Conservation (phyloP, 768 basidiomycete species). For the Mrakia hoshinonis region DNA sequence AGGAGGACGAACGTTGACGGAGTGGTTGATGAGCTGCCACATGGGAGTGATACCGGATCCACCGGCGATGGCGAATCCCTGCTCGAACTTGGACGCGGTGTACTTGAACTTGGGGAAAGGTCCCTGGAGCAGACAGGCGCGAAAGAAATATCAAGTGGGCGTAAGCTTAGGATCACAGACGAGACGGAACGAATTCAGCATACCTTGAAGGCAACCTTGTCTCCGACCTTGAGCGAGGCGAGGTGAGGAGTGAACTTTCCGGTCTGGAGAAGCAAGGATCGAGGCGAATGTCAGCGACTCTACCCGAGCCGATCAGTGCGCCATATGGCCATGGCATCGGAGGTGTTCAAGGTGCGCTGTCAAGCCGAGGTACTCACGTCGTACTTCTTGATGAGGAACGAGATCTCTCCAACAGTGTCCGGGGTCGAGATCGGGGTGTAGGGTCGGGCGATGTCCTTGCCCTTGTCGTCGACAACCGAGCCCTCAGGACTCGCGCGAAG, state of each 20-base stretch:
- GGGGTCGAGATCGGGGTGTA: conserved; percentile 86
- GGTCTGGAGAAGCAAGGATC: conserved; percentile 43
- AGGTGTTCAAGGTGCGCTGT: not conserved
- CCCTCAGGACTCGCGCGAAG: conserved; percentile 65
- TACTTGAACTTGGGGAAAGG: conserved; percentile 81
- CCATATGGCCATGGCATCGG: not conserved
- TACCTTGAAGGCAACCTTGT: conserved; percentile 77
- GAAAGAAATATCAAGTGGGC: not conserved
- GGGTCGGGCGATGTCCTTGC: conserved; percentile 71
- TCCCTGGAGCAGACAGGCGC: conserved; percentile 11
- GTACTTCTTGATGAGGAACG: conserved; percentile 71
- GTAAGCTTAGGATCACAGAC: not conserved
- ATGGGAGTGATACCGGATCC: conserved; percentile 70
- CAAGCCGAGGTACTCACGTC: conserved; percentile 35
- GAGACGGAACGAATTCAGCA: not conserved
- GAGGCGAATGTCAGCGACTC: not conserved
- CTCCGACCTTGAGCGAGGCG: conserved; percentile 66
- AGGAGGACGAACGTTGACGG: conserved; percentile 17
- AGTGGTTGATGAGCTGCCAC: conserved; percentile 47
- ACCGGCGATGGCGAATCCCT: conserved; percentile 77
- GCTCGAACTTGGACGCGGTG: conserved; percentile 43
- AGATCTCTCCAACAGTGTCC: conserved; percentile 63
- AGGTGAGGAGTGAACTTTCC: conserved; percentile 81
- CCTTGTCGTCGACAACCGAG: conserved; percentile 52
- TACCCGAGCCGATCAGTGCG: not conserved